Base-by-base conservation (phyloP, 2,329 filamentous ascomycete species). In the Paramyrothecium sp. region DNA sequence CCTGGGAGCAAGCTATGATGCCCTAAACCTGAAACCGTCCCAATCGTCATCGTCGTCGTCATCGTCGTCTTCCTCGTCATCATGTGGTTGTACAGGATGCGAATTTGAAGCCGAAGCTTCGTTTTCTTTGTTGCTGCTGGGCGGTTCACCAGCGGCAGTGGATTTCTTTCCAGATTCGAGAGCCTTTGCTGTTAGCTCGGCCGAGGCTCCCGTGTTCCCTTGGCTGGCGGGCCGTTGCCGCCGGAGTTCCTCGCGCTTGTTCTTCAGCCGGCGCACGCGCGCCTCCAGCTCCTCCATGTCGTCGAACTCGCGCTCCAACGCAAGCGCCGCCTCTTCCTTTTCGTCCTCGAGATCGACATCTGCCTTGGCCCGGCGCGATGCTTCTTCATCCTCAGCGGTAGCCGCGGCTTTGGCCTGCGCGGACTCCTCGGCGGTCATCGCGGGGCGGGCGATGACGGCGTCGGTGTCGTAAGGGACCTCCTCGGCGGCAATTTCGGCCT, bases 201-300 rank as follows among this genome's bases (percentile, higher is more conserved):
- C 10, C 10, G 26, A 44, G 3, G 38, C 38, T 44, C 13, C 13
- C 38, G 3, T 16, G 13, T 16, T 44, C 4, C 38, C 38, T 44
- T 44, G 38, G 38, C 38, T 44, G 38, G 38, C 38, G 38, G 38
- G 5, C 5, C 71, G 65, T 58, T 78, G 65, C 61, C 73, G 81
- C 65, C 76, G 79, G 60, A 93, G 69, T 55, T 86, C 85, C 67
- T 93, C 90, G 51, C 90, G 79, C 70, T 85, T 86, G 67, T 90
- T 86, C 69, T 90, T 89, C 55, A 94, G 72, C 59, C 79, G 81
- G 58, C 81, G 79, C 13, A 94, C 88, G 7, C 90, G 83, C 54
- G 85, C 84, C 71, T 94, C 91, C 50, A 94, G 80, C 67, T 87
- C 84, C 68, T 90, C 88, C 90, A 94, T 94, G 69, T 92, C 88